Percentiles rank a stretch among this genome's conserved stretches.
phyloP scores from a whole-genome alignment of 371 early-diverging fungal genomes.

The Mortierella sp. region DNA sequence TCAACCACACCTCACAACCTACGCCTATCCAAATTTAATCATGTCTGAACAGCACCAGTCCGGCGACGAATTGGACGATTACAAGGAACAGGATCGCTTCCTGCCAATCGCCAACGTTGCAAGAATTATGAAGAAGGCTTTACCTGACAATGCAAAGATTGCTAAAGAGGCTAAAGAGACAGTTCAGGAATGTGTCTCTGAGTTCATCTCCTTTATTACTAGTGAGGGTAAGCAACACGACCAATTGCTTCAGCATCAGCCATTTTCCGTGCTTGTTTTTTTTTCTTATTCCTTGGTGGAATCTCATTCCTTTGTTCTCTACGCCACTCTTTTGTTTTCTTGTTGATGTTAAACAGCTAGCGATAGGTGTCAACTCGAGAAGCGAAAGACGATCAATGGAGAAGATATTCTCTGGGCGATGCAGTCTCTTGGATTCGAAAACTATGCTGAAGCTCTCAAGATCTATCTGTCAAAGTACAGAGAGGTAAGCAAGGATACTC shows the following conservation, averaged over 20 bases:
- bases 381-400: slow-evolving; percentile 99
- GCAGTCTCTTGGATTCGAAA: slow-evolving; percentile 98
- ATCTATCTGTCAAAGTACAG: slow-evolving; percentile 94
- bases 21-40: neutral
- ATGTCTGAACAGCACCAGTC: slow-evolving; percentile 57
- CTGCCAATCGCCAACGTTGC: slow-evolving; percentile 96
- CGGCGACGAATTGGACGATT: slow-evolving; percentile 65
- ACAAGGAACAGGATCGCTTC: slow-evolving; percentile 97
- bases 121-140: slow-evolving; percentile 98
- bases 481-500: slow-evolving; percentile 67
- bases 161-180: slow-evolving; percentile 99
- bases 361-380: slow-evolving; percentile 96
- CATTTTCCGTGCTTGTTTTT: neutral
- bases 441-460: slow-evolving; percentile 96
- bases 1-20: neutral
- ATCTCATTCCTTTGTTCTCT: slow-evolving; percentile 7
- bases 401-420: slow-evolving; percentile 99
- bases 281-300: neutral
- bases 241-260: neutral
- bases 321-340: neutral
- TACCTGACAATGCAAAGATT: slow-evolving; percentile 99
- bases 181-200: slow-evolving; percentile 99
- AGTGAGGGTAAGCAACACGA: slow-evolving; percentile 78
- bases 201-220: slow-evolving; percentile 99
- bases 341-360: slow-evolving; percentile 71